phyloP scores from a whole-genome alignment of 2,329 filamentous ascomycete species.

The Xylariales sp. region DNA sequence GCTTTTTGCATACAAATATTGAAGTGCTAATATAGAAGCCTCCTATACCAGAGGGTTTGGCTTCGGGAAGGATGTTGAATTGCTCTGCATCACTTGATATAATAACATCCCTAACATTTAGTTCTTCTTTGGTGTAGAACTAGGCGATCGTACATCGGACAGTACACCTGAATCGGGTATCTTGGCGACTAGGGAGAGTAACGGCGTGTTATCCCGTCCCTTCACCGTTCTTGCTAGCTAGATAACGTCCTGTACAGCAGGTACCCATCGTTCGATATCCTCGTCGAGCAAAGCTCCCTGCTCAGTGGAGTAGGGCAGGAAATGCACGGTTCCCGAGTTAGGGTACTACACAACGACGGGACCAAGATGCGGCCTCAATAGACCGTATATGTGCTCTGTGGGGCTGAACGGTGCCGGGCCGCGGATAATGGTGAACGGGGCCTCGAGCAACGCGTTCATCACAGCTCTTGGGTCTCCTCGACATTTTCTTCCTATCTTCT shows the following conservation, averaged over 20 bases:
- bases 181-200: not conserved
- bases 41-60: no score
- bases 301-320: not conserved
- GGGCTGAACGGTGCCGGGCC: no score
- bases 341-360: not conserved
- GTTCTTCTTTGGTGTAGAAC: not conserved
- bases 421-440: no score
- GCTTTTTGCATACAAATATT: no score
- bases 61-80: constrained; percentile 11
- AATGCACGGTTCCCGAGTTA: not conserved
- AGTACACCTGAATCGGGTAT: not conserved
- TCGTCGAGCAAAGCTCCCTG: not conserved
- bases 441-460: no score
- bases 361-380: constrained; percentile 9
- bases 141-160: not conserved
- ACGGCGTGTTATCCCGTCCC: not conserved
- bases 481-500: no score
- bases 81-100: not conserved
- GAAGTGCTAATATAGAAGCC: no score
- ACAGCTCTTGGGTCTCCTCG: no score
- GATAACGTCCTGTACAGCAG: constrained; percentile 3
- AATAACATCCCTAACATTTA: not conserved
- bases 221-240: not conserved
- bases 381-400: constrained; percentile 3
- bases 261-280: constrained; percentile 7